Conservation (phyloP, 2,329 filamentous ascomycete species). For the Exophiala mesophila region DNA sequence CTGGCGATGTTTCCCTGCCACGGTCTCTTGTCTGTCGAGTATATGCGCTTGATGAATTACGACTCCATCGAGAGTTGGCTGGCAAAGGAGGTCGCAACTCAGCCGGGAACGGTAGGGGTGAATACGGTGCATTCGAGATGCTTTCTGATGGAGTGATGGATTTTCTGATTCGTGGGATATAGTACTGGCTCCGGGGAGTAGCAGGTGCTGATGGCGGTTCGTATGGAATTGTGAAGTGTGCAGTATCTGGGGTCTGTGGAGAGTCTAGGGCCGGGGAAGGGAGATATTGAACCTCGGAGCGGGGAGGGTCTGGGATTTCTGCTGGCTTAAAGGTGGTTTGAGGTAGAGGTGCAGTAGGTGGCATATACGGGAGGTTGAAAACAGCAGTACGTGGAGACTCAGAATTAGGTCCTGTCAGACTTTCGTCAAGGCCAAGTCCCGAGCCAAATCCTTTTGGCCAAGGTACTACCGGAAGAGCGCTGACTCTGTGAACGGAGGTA, state of each 20-base stretch:
- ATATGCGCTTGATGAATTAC: constrained; percentile 14
- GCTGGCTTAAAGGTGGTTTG: no score
- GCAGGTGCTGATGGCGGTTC: constrained; percentile 6
- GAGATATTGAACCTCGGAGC: no score
- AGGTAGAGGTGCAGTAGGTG: constrained; percentile 5
- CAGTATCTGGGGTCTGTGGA: constrained; percentile 2
- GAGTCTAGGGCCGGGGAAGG: no score
- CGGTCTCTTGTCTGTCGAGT: constrained; percentile 37
- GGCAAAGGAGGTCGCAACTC: constrained; percentile 3
- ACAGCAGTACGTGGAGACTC: constrained; percentile 3
- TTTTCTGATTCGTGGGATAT: constrained; percentile 8
- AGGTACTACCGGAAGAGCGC: not conserved
- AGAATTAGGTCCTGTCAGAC: not conserved
- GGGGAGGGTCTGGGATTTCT: no score
- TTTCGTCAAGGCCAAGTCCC: constrained; percentile 2
- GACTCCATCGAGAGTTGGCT: constrained; percentile 15
- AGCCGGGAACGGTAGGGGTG: constrained; percentile 11
- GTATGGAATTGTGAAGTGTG: constrained; percentile 6
- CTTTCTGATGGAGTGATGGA: constrained; percentile 21
- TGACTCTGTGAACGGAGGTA: not conserved
- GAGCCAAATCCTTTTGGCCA: not conserved
- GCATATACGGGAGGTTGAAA: constrained; percentile 6
- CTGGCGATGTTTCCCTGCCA: constrained; percentile 12
- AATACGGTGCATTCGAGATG: constrained; percentile 18
- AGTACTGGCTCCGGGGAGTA: constrained; percentile 5